These are phyloP conservation scores for Sugiyamaella americana DNA, from an alignment of 805 yeast species.

Conservation along the genomic window DNA sequence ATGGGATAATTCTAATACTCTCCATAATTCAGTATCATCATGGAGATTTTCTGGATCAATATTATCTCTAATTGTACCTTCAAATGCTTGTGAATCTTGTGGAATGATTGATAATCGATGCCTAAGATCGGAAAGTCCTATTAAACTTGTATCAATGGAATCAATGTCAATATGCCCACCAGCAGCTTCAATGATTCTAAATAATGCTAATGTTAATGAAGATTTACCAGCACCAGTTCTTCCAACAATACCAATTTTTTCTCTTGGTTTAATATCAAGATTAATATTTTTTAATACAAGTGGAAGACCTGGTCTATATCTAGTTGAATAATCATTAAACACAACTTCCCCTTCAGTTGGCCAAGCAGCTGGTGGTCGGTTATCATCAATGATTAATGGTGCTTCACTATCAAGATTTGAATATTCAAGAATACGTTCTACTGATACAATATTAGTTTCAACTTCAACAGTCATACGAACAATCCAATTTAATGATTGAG, in stretches of 20 bases:
- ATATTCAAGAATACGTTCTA: slow-evolving; percentile 90
- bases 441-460: slow-evolving; percentile 90
- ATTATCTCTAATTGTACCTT: slow-evolving; percentile 79
- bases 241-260: slow-evolving; percentile 93
- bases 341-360: slow-evolving; percentile 63
- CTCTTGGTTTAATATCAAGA: slow-evolving; percentile 60
- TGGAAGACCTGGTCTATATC: slow-evolving; percentile 67
- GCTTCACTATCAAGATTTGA: slow-evolving; percentile 81
- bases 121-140: slow-evolving; percentile 73
- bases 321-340: slow-evolving; percentile 70
- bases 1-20: slow-evolving; percentile 70
- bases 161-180: slow-evolving; percentile 69
- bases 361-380: slow-evolving; percentile 68
- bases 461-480: slow-evolving; percentile 99
- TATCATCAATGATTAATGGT: slow-evolving; percentile 54
- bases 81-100: slow-evolving; percentile 88
- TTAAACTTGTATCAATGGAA: slow-evolving; percentile 52
- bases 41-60: slow-evolving; percentile 72
- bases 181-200: slow-evolving; percentile 75
- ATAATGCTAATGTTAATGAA: slow-evolving; percentile 74
- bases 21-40: slow-evolving; percentile 78
- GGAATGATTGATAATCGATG: slow-evolving; percentile 79
- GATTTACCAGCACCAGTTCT: slow-evolving; percentile 97
- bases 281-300: slow-evolving; percentile 66
- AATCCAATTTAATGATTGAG: slow-evolving; percentile 94